Conservation (phyloP, 169 alveolate genomes). For the Cryptosporidium muris region DNA sequence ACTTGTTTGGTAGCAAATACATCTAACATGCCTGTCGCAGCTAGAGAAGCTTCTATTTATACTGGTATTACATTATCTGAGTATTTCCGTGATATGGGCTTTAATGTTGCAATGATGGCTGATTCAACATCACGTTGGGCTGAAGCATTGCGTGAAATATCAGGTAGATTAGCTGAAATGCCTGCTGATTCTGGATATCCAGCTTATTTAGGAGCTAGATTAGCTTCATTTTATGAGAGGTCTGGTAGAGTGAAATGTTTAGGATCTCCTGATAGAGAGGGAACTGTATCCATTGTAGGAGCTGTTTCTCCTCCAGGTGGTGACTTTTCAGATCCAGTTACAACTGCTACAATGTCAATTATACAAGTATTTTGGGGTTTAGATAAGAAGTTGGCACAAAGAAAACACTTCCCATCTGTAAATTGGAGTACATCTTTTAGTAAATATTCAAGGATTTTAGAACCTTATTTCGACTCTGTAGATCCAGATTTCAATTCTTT, state of each 20-base stretch:
- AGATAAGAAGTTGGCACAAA: slow-evolving; percentile 98
- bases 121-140: slow-evolving; percentile 99
- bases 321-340: slow-evolving; percentile 99
- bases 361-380: slow-evolving; percentile 99
- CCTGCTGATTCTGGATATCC: slow-evolving; percentile 99
- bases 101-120: slow-evolving; percentile 98
- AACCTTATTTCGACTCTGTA: slow-evolving; percentile 90
- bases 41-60: slow-evolving; percentile 99
- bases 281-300: slow-evolving; percentile 98
- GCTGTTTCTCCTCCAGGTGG: slow-evolving; percentile 99
- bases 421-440: slow-evolving; percentile 97
- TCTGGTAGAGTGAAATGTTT: slow-evolving; percentile 92
- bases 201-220: slow-evolving; percentile 97
- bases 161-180: slow-evolving; percentile 99
- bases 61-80: slow-evolving; percentile 99
- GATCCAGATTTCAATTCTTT: slow-evolving; percentile 92
- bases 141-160: slow-evolving; percentile 99
- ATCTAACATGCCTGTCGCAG: slow-evolving; percentile 99
- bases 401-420: slow-evolving; percentile 99
- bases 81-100: slow-evolving; percentile 99
- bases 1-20: slow-evolving; percentile 99
- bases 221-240: slow-evolving; percentile 99
- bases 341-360: slow-evolving; percentile 95
- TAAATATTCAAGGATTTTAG: slow-evolving; percentile 94
- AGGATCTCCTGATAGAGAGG: slow-evolving; percentile 98